Evolutionary conservation across 768 basidiomycete genomes (phyloP), one percentile per base, ranked within the genome.

Genomic region (Strobilomyces confusus): DNA sequence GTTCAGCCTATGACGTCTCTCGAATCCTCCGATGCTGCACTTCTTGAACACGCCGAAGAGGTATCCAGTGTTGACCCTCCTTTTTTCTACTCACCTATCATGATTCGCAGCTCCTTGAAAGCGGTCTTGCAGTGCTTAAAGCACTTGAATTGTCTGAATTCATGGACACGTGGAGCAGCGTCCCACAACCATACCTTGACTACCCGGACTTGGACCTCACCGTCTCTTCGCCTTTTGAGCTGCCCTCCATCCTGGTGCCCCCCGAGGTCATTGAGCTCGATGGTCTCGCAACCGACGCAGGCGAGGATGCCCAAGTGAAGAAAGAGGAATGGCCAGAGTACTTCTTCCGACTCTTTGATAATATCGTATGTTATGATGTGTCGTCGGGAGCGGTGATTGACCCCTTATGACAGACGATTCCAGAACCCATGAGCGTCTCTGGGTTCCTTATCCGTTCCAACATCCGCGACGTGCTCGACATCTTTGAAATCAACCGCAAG

Each of bases 401-500:
- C 46, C 23, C 49, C 12, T 50, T 29, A 6, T 51, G 40, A 14
- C 59, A 95, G 92, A 73, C 90, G 20, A 87, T 89, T 1, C 91
- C 91, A 1, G 80, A 90, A 52, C 82, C 86, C 4, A 78, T 77
- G 44, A 87, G 83, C 4, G 81, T 88, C 0, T 72, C 81, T 9
- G 94, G 94, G 4, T 95, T 93, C 69, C 76, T 86, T 25, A 78
- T 97, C 6, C 87, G 88, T 23, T 79, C 85, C 12, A 76, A 83
- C 22, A 69, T 97, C 11, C 71, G 82, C 8, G 94, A 98, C 64
- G 80, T 86, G 19, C 70, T 97, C 38, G 83, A 92, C 52, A 87
- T 98, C 15, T 98, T 91, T 63, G 95, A 98, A 68, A 82, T 97
- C 46, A 98, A 99, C 69, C 83, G 97, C 50, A 97, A 95, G 68